Base-by-base conservation (phyloP, 768 basidiomycete species). In the Kwoniella dejecticola region DNA sequence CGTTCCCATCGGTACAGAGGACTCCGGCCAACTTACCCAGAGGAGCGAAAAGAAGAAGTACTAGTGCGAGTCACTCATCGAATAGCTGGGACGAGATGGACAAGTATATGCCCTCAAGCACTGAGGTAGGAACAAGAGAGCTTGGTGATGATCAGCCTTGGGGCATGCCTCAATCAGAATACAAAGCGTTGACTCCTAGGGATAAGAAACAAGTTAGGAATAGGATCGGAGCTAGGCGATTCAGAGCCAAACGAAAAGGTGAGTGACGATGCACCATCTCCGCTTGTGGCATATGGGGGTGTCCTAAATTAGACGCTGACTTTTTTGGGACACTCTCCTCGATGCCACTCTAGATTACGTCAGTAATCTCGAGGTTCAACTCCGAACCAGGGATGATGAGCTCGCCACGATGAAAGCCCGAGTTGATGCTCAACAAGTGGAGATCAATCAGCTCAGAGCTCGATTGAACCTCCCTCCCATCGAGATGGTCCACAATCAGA, bases 191-290 rank as follows among this genome's bases (percentile, higher is more conserved):
- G 46, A 70, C 66, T 38, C 67, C 71, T 17, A 63, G 63, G 26
- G 74, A 72, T 45, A 75, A 75, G 64, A 75, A 75, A 56, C 71
- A 75, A 42, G 68, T 75, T 13, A 58, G 74, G 53, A 75, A 75
- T 56, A 46, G 66, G 45, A 69, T 71, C 30, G 70, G 70, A 3
- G 71, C 68, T 2, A 46, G 66, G n/a, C 33, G 64, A 36, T 69
- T 72, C 60, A 58, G 70, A 40, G 67, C 69, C 7, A 67, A 70
- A 46, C 46, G 67, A 30, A 71, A 71, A 38, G 65, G 73, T 75
- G 52, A 64, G 73, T 60, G n/a, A n/a, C n/a, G n/a, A n/a, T n/a
- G n/a, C n/a, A n/a, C 33, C 15, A 36, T 36, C 15, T 36, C 33
- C 7, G 13, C 4, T 50, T 3, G 46, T 38, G 36, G 17, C n/a